A percentile compares a stretch with the other conserved stretches of the same genome.
Conservation (phyloP, 2,329 filamentous ascomycete genomes). For the Helicocarpus griseus region DNA sequence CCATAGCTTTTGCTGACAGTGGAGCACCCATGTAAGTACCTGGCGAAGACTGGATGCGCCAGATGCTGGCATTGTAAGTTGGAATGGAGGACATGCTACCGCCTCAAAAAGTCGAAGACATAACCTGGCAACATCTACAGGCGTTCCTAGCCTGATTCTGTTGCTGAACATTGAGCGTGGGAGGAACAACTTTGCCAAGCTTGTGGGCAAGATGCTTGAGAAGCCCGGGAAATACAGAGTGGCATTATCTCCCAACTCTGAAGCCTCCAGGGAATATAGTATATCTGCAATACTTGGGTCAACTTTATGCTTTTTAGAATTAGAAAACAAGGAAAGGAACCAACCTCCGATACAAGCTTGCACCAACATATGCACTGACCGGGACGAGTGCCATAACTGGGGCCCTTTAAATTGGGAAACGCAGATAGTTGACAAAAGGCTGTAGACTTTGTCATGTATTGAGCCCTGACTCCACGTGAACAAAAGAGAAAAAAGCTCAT, state of each 20-base stretch:
- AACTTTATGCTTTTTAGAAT: neutral
- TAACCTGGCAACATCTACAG: slow-evolving; percentile 17
- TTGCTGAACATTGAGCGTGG: slow-evolving; percentile 20
- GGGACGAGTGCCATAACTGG: slow-evolving; percentile 20
- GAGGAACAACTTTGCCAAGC: slow-evolving; percentile 24
- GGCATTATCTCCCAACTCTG: slow-evolving; percentile 4
- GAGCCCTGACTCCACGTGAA: slow-evolving; percentile 30
- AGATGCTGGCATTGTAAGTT: slow-evolving; percentile 10
- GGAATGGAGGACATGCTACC: slow-evolving; percentile 15
- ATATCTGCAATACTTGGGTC: slow-evolving; percentile 30
- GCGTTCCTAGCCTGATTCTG: slow-evolving; percentile 19
- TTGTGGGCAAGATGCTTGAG: slow-evolving; percentile 18
- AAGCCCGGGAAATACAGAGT: slow-evolving; percentile 20
- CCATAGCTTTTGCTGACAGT: slow-evolving; percentile 26
- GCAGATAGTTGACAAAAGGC: slow-evolving; percentile 25
- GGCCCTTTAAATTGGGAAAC: slow-evolving; percentile 24
- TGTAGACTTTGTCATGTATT: slow-evolving; percentile 31
- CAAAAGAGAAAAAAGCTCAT: slow-evolving; percentile 42
- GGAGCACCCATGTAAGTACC: slow-evolving; percentile 25
- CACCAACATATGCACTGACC: slow-evolving; percentile 24
- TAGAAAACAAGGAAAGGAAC: slow-evolving; percentile 11
- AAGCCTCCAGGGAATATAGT: slow-evolving; percentile 31
- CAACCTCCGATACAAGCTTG: slow-evolving; percentile 29
- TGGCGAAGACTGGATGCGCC: slow-evolving; percentile 20
- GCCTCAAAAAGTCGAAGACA: slow-evolving; percentile 23